A percentile compares a stretch with the other conserved stretches of the same genome.
These are phyloP conservation scores for Rickenella mellea DNA, from an alignment of 768 basidiomycete genomes.

Conservation along the genomic window DNA sequence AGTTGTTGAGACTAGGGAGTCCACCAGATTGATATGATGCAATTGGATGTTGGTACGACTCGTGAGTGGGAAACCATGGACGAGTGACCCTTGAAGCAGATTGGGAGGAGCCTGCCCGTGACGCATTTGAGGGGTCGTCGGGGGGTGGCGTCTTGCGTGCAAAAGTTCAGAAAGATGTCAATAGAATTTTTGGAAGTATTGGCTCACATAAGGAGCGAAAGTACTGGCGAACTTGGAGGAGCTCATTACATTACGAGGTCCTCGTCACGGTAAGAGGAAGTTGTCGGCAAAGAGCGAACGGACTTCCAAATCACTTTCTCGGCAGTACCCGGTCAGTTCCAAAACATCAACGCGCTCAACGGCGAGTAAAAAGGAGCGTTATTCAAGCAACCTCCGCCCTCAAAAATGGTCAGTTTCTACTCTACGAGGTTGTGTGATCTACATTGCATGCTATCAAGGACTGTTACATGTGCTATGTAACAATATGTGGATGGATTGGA, in stretches of 20 bases:
- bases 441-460: too few relatives aligned
- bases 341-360: neutral
- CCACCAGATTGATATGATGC: slow-evolving; percentile 66
- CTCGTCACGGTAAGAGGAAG: neutral
- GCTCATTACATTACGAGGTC: neutral
- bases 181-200: neutral
- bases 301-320: neutral
- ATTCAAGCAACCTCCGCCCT: neutral
- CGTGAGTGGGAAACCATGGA: slow-evolving; percentile 43
- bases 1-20: slow-evolving; percentile 44
- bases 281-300: neutral
- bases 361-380: neutral
- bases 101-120: slow-evolving; percentile 18
- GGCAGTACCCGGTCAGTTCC: neutral
- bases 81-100: slow-evolving; percentile 23
- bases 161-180: slow-evolving; percentile 6
- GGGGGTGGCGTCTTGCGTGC: slow-evolving; percentile 42
- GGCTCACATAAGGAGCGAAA: slow-evolving; percentile 54
- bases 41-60: slow-evolving; percentile 18
- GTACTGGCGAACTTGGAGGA: slow-evolving; percentile 29
- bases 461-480: too few relatives aligned
- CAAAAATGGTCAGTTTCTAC: neutral
- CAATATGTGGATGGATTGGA: slow-evolving; percentile 28
- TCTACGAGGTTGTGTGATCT: too few relatives aligned
- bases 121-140: slow-evolving; percentile 33